A percentile compares a stretch with the other conserved stretches of the same genome.
Evolutionary conservation across 1,284 basidiomycete species (phyloP).

Genomic region (Athelia sp.): DNA sequence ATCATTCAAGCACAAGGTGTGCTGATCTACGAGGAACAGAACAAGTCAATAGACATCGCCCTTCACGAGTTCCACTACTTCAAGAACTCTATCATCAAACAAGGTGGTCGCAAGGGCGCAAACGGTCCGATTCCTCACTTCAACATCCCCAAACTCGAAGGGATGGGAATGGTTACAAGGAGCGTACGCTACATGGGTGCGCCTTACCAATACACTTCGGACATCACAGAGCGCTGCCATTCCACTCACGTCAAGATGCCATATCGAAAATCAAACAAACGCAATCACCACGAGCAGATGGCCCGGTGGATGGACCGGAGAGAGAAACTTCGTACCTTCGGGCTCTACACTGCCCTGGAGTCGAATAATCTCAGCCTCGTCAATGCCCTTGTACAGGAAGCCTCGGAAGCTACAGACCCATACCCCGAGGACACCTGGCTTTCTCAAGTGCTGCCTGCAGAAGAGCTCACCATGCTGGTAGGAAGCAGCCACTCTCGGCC

Average conservation of each 20-base stretch:
- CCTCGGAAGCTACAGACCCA: too few relatives aligned
- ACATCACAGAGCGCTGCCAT: background rate
- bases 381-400: background rate
- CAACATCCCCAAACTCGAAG: conserved; percentile 1
- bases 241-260: background rate
- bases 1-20: background rate
- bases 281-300: background rate
- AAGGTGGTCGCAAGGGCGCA: background rate
- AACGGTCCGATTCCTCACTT: background rate
- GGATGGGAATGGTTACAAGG: background rate
- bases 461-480: background rate
- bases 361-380: background rate
- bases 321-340: background rate
- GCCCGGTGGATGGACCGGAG: background rate
- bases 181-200: background rate
- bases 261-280: background rate
- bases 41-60: background rate
- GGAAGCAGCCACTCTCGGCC: too few relatives aligned
- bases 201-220: background rate
- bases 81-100: background rate
- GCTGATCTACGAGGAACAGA: background rate
- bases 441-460: background rate
- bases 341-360: background rate
- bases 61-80: background rate
- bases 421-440: background rate